phyloP scores from a whole-genome alignment of 2,329 filamentous ascomycete species.

The Paracamarosporium sp. region DNA sequence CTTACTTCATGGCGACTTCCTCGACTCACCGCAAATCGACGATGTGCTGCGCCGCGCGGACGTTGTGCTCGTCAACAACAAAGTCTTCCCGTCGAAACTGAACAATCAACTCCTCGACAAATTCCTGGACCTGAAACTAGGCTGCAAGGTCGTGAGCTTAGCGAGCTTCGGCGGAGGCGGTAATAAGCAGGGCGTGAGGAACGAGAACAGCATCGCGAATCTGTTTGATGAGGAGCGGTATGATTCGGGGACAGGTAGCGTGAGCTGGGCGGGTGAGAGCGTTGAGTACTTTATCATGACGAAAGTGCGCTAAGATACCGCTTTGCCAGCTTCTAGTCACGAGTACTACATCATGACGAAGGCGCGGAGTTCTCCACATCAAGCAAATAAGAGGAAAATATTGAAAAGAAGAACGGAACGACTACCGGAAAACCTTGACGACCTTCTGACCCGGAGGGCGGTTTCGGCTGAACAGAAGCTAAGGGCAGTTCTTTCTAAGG shows the following conservation, averaged over 20 bases:
- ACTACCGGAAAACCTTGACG: background rate
- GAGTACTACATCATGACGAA: background rate
- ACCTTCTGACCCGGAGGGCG: background rate
- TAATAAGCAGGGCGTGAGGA: slow-evolving; percentile 75
- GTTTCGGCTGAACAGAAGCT: background rate
- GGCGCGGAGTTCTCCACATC: background rate
- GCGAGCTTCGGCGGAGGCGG: slow-evolving; percentile 83
- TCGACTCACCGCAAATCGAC: slow-evolving; percentile 73
- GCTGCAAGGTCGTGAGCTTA: slow-evolving; percentile 87
- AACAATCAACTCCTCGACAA: slow-evolving; percentile 86
- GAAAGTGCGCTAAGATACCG: slow-evolving; percentile 31
- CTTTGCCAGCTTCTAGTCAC: background rate
- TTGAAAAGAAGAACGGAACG: background rate
- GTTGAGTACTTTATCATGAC: slow-evolving; percentile 86
- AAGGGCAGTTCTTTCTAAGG: background rate
- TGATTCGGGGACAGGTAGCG: slow-evolving; percentile 71
- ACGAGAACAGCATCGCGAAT: slow-evolving; percentile 81
- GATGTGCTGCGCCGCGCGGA: slow-evolving; percentile 82
- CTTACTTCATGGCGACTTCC: slow-evolving; percentile 84
- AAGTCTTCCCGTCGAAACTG: slow-evolving; percentile 87
- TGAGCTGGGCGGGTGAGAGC: slow-evolving; percentile 88
- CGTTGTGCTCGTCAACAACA: slow-evolving; percentile 97
- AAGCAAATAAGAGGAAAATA: background rate
- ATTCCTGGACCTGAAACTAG: slow-evolving; percentile 91
- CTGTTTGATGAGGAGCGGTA: slow-evolving; percentile 79